phyloP scores from a whole-genome alignment of 352 stramenopile species.

The Thraustochytrium striatum region DNA sequence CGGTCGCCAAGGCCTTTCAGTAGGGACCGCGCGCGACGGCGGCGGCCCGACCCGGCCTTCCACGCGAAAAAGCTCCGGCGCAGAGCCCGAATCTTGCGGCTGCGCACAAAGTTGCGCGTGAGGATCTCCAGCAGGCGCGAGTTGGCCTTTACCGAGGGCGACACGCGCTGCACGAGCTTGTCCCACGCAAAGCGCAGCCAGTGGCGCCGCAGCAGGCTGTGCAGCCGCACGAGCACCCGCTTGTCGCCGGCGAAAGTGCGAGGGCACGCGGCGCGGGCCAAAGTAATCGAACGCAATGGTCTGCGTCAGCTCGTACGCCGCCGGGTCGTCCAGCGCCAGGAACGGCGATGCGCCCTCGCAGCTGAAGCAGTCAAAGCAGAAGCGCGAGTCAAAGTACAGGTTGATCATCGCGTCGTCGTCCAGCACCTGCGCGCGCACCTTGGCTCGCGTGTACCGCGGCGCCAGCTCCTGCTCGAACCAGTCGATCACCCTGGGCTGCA shows the following conservation, averaged over 20 bases:
- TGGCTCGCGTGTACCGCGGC: background rate
- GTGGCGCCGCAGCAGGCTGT: slow-evolving; percentile 21
- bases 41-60: background rate
- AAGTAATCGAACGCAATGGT: slow-evolving; percentile 29
- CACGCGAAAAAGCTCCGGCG: slow-evolving; percentile 2
- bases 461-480: slow-evolving; percentile 24
- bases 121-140: slow-evolving; percentile 15
- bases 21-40: background rate
- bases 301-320: slow-evolving; percentile 17
- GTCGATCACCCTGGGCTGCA: background rate
- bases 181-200: slow-evolving; percentile 18
- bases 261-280: slow-evolving; percentile 18
- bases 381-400: slow-evolving; percentile 40
- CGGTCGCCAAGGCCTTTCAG: background rate
- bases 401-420: background rate
- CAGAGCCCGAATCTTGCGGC: background rate
- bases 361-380: slow-evolving; percentile 22
- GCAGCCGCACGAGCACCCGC: slow-evolving; percentile 13
- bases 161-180: background rate
- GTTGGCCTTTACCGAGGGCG: slow-evolving; percentile 1
- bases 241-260: slow-evolving; percentile 18
- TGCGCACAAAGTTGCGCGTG: slow-evolving; percentile 22
- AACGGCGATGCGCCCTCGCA: slow-evolving; percentile 1
- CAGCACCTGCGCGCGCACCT: background rate
- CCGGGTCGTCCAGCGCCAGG: slow-evolving; percentile 1